Percentiles rank a stretch among this genome's conserved stretches.
Conservation (phyloP, 2,329 filamentous ascomycete species). For the Shiraia sp. region DNA sequence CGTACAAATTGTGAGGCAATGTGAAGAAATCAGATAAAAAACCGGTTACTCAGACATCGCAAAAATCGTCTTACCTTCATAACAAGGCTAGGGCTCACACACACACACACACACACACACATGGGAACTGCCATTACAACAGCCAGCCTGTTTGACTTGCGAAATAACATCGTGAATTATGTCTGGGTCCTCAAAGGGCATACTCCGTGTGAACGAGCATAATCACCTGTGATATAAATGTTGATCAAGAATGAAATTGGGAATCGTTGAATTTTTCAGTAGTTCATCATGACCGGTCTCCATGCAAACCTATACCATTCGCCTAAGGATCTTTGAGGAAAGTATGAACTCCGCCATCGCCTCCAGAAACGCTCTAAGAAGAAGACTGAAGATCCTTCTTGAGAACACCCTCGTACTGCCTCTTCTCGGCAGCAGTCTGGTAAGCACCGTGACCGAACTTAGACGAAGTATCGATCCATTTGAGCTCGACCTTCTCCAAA, state of each 20-base stretch:
- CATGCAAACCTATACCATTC: conserved; percentile 43
- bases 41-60: no score
- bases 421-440: conserved; percentile 98
- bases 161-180: no score
- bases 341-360: conserved; percentile 31
- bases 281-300: conserved; percentile 37
- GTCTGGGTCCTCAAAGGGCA: no score
- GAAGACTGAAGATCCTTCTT: conserved; percentile 86
- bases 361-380: conserved; percentile 50
- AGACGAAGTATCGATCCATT: conserved; percentile 99
- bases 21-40: no score
- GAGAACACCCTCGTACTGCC: conserved; percentile 94
- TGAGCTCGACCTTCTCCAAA: conserved; percentile 98
- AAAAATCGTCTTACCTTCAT: no score
- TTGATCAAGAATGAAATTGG: conserved; percentile 29
- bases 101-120: no score
- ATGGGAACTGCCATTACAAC: no score
- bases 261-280: conserved; percentile 46
- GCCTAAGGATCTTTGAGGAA: conserved; percentile 43
- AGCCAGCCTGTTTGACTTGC: no score
- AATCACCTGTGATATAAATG: neutral
- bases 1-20: no score
- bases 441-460: conserved; percentile 99
- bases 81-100: no score
- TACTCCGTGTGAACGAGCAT: no score